Evolutionary conservation across 805 yeast species (phyloP).

Genomic region (Saccharomycopsis selenospora): DNA sequence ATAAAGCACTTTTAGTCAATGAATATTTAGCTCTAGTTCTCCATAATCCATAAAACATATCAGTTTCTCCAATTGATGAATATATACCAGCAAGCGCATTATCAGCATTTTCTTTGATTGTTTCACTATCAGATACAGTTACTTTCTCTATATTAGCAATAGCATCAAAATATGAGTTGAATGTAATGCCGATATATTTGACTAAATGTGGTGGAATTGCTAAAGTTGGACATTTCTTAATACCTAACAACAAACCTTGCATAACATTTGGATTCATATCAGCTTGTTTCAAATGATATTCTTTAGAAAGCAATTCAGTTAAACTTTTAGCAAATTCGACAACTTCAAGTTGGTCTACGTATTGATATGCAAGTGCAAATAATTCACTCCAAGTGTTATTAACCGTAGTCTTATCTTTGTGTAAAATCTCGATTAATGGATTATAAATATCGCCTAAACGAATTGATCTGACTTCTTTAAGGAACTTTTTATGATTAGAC

Average conservation of each 20-base stretch:
- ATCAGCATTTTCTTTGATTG: conserved; percentile 61
- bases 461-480: conserved; percentile 28
- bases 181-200: conserved; percentile 79
- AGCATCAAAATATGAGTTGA: conserved; percentile 87
- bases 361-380: conserved; percentile 70
- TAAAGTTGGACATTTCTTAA: conserved; percentile 61
- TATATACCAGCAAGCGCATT: conserved; percentile 90
- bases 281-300: conserved; percentile 86
- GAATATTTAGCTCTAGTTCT: conserved; percentile 88
- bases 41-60: conserved; percentile 97
- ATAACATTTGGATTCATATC: conserved; percentile 83
- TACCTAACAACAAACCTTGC: conserved; percentile 75
- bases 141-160: conserved; percentile 76
- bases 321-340: conserved; percentile 78
- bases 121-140: conserved; percentile 25
- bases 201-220: conserved; percentile 92
- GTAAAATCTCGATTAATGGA: conserved; percentile 75
- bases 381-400: conserved; percentile 76
- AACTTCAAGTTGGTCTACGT: conserved; percentile 49
- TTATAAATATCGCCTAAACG: conserved; percentile 53
- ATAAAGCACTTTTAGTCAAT: conserved; percentile 86
- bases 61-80: conserved; percentile 83
- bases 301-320: conserved; percentile 75
- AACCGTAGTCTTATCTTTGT: conserved; percentile 69
- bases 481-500: conserved; percentile 29